Conservation (phyloP, 768 basidiomycete genomes). For the Thelephora aurantiotincta region DNA sequence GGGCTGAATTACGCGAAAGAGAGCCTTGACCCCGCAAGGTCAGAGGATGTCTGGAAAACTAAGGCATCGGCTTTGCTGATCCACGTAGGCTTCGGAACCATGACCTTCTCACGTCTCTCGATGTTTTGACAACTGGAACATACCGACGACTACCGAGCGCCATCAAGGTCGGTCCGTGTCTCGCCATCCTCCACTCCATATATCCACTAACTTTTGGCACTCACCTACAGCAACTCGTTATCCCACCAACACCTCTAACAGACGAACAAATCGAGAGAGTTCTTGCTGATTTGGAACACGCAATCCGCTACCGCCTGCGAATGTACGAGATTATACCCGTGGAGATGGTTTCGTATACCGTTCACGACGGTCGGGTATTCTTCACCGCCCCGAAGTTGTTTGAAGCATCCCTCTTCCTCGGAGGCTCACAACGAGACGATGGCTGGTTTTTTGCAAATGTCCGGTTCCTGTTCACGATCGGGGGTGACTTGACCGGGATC, state of each 20-base stretch:
- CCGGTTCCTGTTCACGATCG: constrained; percentile 59
- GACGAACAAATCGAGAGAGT: constrained; percentile 54
- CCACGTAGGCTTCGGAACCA: constrained; percentile 71
- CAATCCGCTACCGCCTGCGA: constrained; percentile 66
- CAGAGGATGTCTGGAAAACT: constrained; percentile 7
- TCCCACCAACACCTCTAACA: constrained; percentile 51
- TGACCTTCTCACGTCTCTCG: constrained; percentile 82
- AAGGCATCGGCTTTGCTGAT: not conserved
- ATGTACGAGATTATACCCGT: constrained; percentile 70
- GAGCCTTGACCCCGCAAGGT: constrained; percentile 70
- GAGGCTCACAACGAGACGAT: constrained; percentile 52
- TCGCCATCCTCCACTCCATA: not conserved
- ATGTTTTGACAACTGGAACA: constrained; percentile 76
- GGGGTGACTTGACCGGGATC: constrained; percentile 57
- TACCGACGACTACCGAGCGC: constrained; percentile 71
- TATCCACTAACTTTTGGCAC: not conserved
- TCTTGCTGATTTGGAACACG: constrained; percentile 58
- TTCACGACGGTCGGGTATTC: constrained; percentile 67
- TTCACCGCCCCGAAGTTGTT: constrained; percentile 67
- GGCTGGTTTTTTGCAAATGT: constrained; percentile 81
- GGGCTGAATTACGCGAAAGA: constrained; percentile 54
- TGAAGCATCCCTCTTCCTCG: constrained; percentile 58
- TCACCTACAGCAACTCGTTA: constrained; percentile 45
- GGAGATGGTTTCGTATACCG: constrained; percentile 61
- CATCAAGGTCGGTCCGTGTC: constrained; percentile 46